These are phyloP conservation scores for Guyanaporus albipodus DNA, from an alignment of 768 basidiomycete species.

Conservation along the genomic window DNA sequence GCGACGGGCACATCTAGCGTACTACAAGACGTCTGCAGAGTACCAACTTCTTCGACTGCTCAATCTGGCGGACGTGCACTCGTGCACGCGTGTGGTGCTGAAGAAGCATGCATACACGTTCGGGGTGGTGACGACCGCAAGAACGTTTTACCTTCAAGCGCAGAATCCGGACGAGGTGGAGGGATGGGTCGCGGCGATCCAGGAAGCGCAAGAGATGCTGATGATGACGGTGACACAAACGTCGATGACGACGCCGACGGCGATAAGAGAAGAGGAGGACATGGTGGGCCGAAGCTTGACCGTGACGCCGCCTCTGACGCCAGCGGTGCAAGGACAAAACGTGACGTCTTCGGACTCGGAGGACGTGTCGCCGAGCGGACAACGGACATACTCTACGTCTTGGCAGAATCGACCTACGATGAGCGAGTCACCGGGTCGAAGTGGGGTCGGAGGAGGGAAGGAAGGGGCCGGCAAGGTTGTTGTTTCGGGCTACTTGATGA, in stretches of 20 bases:
- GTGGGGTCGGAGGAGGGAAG: slow-evolving; percentile 33
- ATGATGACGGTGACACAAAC: slow-evolving; percentile 60
- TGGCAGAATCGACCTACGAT: slow-evolving; percentile 42
- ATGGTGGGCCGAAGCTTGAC: slow-evolving; percentile 31
- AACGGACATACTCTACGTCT: slow-evolving; percentile 40
- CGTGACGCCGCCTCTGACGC: slow-evolving; percentile 46
- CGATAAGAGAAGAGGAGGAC: slow-evolving; percentile 40
- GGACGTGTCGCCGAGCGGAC: slow-evolving; percentile 51
- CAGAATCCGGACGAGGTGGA: slow-evolving; percentile 66
- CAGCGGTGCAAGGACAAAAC: slow-evolving; percentile 39
- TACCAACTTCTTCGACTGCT: slow-evolving; percentile 89
- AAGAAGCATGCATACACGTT: slow-evolving; percentile 90
- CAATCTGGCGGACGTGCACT: slow-evolving; percentile 84
- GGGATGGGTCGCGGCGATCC: slow-evolving; percentile 81
- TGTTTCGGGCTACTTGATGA: slow-evolving; percentile 90
- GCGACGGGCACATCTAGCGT: slow-evolving; percentile 86
- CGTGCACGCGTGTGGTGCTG: slow-evolving; percentile 80
- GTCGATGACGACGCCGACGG: slow-evolving; percentile 49
- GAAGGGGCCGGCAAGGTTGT: slow-evolving; percentile 73
- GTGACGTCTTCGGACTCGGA: slow-evolving; percentile 81
- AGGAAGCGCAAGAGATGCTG: slow-evolving; percentile 65
- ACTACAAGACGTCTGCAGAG: slow-evolving; percentile 95
- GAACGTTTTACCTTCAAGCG: slow-evolving; percentile 92
- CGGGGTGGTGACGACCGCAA: slow-evolving; percentile 82
- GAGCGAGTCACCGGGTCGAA: slow-evolving; percentile 43